These are phyloP conservation scores for Ceratocystiopsis brevicomis DNA, from an alignment of 2,329 filamentous ascomycete genomes.

Conservation along the genomic window DNA sequence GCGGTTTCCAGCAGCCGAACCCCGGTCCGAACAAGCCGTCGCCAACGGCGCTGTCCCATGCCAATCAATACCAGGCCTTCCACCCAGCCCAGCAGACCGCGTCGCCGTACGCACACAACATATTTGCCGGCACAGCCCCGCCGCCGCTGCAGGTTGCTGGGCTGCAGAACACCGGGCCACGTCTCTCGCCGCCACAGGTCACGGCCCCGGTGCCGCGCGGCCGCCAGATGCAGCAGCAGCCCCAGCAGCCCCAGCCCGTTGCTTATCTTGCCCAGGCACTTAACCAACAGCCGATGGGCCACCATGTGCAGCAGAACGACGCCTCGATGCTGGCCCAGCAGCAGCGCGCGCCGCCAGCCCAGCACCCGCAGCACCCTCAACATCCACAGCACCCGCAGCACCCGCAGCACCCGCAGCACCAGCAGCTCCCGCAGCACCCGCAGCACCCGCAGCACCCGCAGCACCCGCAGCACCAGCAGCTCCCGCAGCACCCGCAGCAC, in stretches of 20 bases:
- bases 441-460: constrained; percentile 3
- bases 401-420: constrained; percentile 7
- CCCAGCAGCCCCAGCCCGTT: constrained; percentile 15
- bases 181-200: constrained; percentile 26
- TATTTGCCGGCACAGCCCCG: constrained; percentile 29
- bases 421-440: constrained; percentile 1
- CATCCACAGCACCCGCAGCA: constrained; percentile 12
- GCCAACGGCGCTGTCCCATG: constrained; percentile 32
- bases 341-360: constrained; percentile 9
- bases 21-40: constrained; percentile 29
- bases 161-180: constrained; percentile 24
- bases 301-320: constrained; percentile 15
- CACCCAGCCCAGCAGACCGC: constrained; percentile 28
- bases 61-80: constrained; percentile 32
- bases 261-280: constrained; percentile 19
- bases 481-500: constrained; percentile 7
- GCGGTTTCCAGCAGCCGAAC: constrained; percentile 22
- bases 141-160: constrained; percentile 28
- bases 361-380: constrained; percentile 8
- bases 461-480: constrained; percentile 3
- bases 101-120: constrained; percentile 30
- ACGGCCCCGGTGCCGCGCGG: constrained; percentile 27
- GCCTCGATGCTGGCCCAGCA: constrained; percentile 15
- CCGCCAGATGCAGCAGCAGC: constrained; percentile 25
- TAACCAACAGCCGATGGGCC: constrained; percentile 16